phyloP scores from a whole-genome alignment of 305 asterid genomes.

The Petunia hybrid region DNA sequence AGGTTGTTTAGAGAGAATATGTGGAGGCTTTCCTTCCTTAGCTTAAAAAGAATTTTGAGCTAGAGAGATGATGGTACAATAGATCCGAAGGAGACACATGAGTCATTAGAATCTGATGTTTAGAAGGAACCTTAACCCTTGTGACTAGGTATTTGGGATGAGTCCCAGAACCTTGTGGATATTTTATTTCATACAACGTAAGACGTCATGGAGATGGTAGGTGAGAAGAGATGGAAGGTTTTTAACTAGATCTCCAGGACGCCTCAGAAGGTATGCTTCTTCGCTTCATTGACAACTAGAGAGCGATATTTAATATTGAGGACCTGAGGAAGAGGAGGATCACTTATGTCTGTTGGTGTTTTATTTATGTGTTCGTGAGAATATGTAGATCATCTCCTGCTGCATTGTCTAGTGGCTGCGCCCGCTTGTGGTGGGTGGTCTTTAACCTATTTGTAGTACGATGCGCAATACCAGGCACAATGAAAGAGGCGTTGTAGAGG shows the following conservation, averaged over 20 bases:
- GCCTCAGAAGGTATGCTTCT: background rate
- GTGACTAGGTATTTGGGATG: background rate
- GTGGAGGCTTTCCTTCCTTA: no score
- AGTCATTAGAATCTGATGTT: background rate
- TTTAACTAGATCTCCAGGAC: background rate
- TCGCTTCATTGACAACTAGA: background rate
- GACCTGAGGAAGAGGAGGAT: background rate
- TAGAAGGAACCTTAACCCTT: background rate
- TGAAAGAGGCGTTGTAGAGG: background rate
- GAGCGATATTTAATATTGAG: background rate
- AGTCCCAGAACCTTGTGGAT: background rate
- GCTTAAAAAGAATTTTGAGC: background rate
- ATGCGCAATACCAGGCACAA: background rate
- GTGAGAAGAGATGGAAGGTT: background rate
- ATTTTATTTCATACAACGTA: background rate
- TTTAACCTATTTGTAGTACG: background rate
- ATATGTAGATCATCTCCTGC: background rate
- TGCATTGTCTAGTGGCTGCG: background rate
- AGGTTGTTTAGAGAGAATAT: no score
- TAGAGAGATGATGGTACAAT: background rate
- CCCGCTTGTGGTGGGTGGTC: background rate
- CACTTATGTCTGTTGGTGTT: background rate
- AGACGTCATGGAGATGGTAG: background rate
- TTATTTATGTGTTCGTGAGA: background rate
- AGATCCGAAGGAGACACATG: no score